Evolutionary conservation across 106 monocot genomes (phyloP).

Genomic region (Hemerocallis citrina): DNA sequence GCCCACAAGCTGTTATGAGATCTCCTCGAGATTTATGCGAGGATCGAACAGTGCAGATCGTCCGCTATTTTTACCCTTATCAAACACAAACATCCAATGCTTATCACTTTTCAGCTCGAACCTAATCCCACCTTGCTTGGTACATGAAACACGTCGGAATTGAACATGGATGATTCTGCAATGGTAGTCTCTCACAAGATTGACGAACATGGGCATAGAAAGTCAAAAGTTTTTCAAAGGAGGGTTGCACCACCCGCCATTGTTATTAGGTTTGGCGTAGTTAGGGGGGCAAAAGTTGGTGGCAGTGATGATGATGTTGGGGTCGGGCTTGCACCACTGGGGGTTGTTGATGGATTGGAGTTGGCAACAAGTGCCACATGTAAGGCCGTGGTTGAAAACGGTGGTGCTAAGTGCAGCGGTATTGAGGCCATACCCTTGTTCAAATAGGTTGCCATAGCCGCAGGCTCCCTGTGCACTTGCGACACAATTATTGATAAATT

Average conservation of each 20-base stretch:
- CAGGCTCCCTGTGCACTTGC: conserved; percentile 16
- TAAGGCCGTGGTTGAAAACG: conserved; percentile 23
- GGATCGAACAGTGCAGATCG: no score
- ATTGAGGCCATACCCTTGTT: conserved; percentile 19
- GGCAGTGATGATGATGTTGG: conserved; percentile 18
- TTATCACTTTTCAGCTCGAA: conserved; percentile 25
- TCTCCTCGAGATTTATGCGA: no score
- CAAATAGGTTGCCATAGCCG: conserved; percentile 13
- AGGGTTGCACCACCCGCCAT: conserved; percentile 39
- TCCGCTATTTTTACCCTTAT: no score
- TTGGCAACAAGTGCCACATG: conserved; percentile 27
- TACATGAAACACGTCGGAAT: conserved; percentile 20
- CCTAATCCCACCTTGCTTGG: conserved; percentile 27
- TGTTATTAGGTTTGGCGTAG: conserved; percentile 9
- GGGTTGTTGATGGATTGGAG: conserved; percentile 15
- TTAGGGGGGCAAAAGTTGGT: conserved; percentile 36
- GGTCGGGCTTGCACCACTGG: conserved; percentile 19
- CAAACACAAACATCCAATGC: conserved; percentile 24
- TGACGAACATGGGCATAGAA: conserved; percentile 21
- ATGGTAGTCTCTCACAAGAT: conserved; percentile 16
- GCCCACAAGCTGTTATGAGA: no score
- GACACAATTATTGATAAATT: no score
- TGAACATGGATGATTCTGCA: conserved; percentile 22
- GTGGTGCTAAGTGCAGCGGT: conserved; percentile 23
- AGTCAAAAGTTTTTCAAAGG: conserved; percentile 29